Evolutionary conservation across 202 grass and related monocot genomes (phyloP).

Genomic region (Schoenoplectus triqueter): DNA sequence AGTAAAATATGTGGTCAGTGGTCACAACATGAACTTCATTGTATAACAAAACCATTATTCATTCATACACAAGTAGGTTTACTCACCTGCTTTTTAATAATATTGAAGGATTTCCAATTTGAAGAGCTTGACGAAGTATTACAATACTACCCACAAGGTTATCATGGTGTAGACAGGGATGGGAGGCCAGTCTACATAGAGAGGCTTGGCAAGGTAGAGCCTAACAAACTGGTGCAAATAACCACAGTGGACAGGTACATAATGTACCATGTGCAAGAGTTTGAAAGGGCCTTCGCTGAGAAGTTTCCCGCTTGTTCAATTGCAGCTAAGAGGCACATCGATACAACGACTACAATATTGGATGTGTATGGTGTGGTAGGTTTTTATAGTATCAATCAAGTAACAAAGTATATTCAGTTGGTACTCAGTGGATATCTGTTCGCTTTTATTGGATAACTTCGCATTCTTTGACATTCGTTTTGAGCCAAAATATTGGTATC

Average conservation of each 20-base stretch:
- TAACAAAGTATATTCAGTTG: neutral
- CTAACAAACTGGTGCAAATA: constrained; percentile 81
- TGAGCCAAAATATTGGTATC: neutral
- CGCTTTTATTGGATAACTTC: neutral
- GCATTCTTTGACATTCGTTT: neutral
- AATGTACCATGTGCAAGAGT: constrained; percentile 90
- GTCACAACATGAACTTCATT: constrained; percentile 13
- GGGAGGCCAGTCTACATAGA: constrained; percentile 96
- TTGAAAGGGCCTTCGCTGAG: constrained; percentile 85
- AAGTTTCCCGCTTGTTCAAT: constrained; percentile 90
- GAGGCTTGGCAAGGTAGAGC: constrained; percentile 89
- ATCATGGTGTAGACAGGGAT: constrained; percentile 93
- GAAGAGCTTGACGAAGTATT: constrained; percentile 85
- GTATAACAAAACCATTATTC: neutral
- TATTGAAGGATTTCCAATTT: constrained; percentile 89
- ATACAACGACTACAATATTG: constrained; percentile 87
- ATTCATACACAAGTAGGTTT: neutral
- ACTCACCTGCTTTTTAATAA: constrained; percentile 8
- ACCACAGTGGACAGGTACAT: constrained; percentile 90
- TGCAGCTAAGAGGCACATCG: constrained; percentile 84
- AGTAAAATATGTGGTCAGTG: neutral
- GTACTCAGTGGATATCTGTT: neutral
- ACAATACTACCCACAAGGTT: constrained; percentile 85
- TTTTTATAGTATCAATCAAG: constrained; percentile 18
- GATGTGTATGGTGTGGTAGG: constrained; percentile 98